phyloP scores from a whole-genome alignment of 2,329 filamentous ascomycete species.

The Trichoderma sp. region DNA sequence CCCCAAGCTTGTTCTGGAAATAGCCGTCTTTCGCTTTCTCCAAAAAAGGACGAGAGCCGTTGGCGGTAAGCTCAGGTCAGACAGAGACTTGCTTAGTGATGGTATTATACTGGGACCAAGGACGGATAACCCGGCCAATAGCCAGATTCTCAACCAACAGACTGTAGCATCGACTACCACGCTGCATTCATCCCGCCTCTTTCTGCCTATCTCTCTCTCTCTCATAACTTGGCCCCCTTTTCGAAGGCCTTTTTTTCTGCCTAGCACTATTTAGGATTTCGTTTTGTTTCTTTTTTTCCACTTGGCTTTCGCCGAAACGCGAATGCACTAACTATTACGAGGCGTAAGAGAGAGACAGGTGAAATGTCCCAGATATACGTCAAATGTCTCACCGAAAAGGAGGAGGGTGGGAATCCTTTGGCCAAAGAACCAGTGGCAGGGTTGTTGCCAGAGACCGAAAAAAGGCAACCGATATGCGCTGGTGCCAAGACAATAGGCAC shows the following conservation, averaged over 20 bases:
- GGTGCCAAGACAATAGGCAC: background rate
- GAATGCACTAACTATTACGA: background rate
- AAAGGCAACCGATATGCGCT: background rate
- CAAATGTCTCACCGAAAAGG: conserved; percentile 10
- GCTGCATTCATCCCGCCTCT: background rate
- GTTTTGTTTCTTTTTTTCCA: background rate
- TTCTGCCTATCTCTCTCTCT: background rate
- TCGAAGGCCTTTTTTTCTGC: background rate
- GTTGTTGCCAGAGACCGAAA: no score
- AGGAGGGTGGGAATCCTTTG: background rate
- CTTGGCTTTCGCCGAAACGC: background rate
- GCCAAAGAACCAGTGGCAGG: background rate
- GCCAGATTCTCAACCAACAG: background rate
- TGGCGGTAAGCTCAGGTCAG: background rate
- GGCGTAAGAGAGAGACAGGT: background rate
- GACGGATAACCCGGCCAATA: background rate
- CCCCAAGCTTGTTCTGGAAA: background rate
- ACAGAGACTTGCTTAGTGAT: background rate
- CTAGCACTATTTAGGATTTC: background rate
- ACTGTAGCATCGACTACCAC: background rate
- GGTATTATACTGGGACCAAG: background rate
- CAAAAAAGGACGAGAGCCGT: background rate
- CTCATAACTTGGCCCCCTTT: background rate
- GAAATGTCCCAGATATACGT: background rate
- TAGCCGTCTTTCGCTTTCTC: background rate